Base-by-base conservation (phyloP, 805 yeast species). In the Yarrowia sp. region DNA sequence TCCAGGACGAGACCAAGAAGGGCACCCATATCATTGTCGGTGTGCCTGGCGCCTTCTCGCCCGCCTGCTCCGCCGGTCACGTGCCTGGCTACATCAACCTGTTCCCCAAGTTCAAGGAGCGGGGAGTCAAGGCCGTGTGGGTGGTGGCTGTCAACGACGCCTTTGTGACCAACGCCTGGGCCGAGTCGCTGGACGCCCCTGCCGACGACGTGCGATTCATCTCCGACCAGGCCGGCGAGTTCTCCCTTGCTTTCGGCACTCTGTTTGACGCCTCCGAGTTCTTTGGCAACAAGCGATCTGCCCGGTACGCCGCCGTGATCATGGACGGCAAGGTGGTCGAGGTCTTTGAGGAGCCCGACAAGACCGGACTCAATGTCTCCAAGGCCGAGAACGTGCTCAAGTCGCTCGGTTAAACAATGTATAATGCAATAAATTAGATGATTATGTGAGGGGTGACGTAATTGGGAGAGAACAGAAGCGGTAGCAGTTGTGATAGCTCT, bases 91-190 rank as follows among this genome's bases (percentile, higher is more conserved):
- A 84, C 77, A 74, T 91, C 73, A 79, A 80, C 69, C 77, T 82
- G 53, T 77, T 84, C 69, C 75, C 81, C 8, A 80, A 83, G 40
- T 85, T 92, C 74, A 80, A 83, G 70, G 81, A 81, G 36, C 88
- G 89, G 78, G 97, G 97, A n/a, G 82, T 85, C 78, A 73, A 79
- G 33, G 78, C 85, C 55, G 77, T 92, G 64, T 86, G 82, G 73
- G 85, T 92, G 50, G 85, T 92, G 42, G 83, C 95, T 19, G 97
- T 91, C 60, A 92, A 92, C 77, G 97, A 92, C 76, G 84, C 95
- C 2, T 92, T 92, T 77, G 97, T 92, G 61, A 85, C 87, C 74
- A 84, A 85, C 72, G 93, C 95, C 0, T 92, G 97, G 96, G 86
- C 85, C 52, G 84, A 86, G 68, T 74, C 68, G 1, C 69, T 79